Evolutionary conservation across 768 basidiomycete species (phyloP).

Genomic region (Suillus brevipes): DNA sequence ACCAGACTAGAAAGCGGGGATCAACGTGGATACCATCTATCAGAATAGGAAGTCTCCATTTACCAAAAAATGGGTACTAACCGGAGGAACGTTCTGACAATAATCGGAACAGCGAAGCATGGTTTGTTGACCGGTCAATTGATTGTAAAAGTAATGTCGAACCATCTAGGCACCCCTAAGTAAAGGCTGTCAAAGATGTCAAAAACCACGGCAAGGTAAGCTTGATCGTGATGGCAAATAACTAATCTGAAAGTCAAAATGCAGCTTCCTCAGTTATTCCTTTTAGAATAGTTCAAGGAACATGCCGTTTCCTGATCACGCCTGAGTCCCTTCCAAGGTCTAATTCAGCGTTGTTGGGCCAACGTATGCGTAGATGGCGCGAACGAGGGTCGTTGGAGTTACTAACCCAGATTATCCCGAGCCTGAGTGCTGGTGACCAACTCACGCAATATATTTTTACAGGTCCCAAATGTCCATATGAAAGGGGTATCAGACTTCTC

Average conservation of each 20-base stretch:
- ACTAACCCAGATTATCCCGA: not conserved
- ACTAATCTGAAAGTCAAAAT: conserved; percentile 2
- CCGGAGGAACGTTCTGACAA: not conserved
- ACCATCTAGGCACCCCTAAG: not conserved
- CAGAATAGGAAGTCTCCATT: conserved; percentile 11
- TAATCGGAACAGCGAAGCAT: not conserved
- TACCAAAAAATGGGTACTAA: not conserved
- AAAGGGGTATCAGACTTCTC: conserved; percentile 2
- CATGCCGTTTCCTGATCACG: not conserved
- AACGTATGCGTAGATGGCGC: too few species aligned
- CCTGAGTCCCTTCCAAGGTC: not conserved
- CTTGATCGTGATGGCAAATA: not conserved
- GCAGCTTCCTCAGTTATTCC: not conserved
- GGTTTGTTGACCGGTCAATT: conserved; percentile 3
- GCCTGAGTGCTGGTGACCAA: not conserved
- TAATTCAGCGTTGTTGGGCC: not conserved
- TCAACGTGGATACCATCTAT: conserved; percentile 11
- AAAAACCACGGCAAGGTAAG: conserved; percentile 2
- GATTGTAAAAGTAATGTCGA: conserved; percentile 3
- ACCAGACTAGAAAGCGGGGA: conserved; percentile 21
- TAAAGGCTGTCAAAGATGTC: not conserved
- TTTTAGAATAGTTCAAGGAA: conserved; percentile 2
- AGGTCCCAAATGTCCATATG: not conserved
- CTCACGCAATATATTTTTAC: conserved; percentile 1
- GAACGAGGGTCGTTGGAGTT: not conserved